Evolutionary conservation across 257 asterid genomes (phyloP), one percentile per base, ranked within the genome.

Genomic region (Rehmannia glutinosa): DNA sequence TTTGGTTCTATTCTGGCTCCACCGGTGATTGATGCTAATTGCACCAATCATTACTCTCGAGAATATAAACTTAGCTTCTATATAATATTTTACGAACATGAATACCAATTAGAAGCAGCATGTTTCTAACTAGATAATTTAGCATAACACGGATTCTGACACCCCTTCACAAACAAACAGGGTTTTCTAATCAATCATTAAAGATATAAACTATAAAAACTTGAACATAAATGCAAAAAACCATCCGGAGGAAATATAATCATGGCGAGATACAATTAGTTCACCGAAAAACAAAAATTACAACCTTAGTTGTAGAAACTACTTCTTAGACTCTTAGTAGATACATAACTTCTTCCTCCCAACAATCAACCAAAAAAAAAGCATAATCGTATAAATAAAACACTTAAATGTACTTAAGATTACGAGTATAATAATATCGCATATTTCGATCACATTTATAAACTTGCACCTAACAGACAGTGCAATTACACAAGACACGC

Each of bases 301-400:
- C 64, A 50, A 38, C 43, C 15, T 38, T n/a, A 20, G 12, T 8
- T 4, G 41, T 66, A 58, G 8, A 41, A 33, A 61, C 53, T 51
- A 57, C 38, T 20, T 32, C 23, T 43, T n/a, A n/a, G n/a, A n/a
- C n/a, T n/a, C n/a, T n/a, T 49, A 39, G 21, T 28, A 32, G 55
- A 54, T 39, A 21, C n/a, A 57, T 55, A 87, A 95, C 97, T 86
- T 88, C 96, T 67, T 86, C 96, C 74, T 91, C 97, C n/a, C n/a
- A n/a, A n/a, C n/a, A n/a, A n/a, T n/a, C n/a, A n/a, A n/a, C n/a
- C n/a, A n/a, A n/a, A n/a, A n/a, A n/a, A n/a, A n/a, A n/a, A n/a
- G n/a, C n/a, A n/a, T n/a, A n/a, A n/a, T n/a, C n/a, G n/a, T n/a
- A n/a, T n/a, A n/a, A n/a, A n/a, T n/a, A n/a, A n/a, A n/a, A n/a